phyloP scores from a whole-genome alignment of 495 filamentous ascomycete species.

The Rostrohypoxylon terebratum region DNA sequence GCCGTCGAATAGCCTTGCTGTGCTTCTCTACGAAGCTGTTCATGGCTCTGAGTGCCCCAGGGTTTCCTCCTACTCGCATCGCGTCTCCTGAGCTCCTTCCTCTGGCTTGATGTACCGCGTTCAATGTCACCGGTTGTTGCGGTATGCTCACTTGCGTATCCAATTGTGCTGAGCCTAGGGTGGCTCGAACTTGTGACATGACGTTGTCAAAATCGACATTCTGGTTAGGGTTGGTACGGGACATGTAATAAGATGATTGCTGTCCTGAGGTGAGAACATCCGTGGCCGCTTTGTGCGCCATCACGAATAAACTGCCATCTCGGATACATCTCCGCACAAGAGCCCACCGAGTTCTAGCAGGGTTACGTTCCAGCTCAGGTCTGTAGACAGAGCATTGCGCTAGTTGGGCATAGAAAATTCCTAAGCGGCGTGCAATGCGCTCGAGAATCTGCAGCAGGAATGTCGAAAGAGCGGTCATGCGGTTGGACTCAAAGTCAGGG shows the following conservation, averaged over 20 bases:
- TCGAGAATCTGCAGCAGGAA: constrained; percentile 64
- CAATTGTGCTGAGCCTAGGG: constrained; percentile 43
- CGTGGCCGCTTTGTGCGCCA: constrained; percentile 54
- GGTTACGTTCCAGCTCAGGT: constrained; percentile 61
- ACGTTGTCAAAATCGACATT: constrained; percentile 59
- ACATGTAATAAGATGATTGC: constrained; percentile 46
- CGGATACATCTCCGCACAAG: constrained; percentile 57
- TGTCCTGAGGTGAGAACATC: constrained; percentile 49
- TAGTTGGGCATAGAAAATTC: constrained; percentile 61
- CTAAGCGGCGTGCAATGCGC: constrained; percentile 59
- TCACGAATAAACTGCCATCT: constrained; percentile 62
- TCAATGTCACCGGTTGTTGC: constrained; percentile 49
- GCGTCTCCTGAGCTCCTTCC: constrained; percentile 47
- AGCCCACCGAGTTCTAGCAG: constrained; percentile 60
- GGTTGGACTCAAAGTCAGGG: constrained; percentile 40
- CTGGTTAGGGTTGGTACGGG: constrained; percentile 41
- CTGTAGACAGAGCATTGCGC: constrained; percentile 58
- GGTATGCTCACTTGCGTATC: constrained; percentile 28
- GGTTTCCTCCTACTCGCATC: constrained; percentile 54
- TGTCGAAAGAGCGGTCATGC: constrained; percentile 55
- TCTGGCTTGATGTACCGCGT: constrained; percentile 54
- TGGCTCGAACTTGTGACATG: constrained; percentile 55
- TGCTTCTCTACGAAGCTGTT: constrained; percentile 61
- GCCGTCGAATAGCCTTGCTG: constrained; percentile 57
- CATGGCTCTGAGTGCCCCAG: constrained; percentile 56